phyloP scores from a whole-genome alignment of 495 filamentous ascomycete genomes.

The Chaetomidium leptoderma region DNA sequence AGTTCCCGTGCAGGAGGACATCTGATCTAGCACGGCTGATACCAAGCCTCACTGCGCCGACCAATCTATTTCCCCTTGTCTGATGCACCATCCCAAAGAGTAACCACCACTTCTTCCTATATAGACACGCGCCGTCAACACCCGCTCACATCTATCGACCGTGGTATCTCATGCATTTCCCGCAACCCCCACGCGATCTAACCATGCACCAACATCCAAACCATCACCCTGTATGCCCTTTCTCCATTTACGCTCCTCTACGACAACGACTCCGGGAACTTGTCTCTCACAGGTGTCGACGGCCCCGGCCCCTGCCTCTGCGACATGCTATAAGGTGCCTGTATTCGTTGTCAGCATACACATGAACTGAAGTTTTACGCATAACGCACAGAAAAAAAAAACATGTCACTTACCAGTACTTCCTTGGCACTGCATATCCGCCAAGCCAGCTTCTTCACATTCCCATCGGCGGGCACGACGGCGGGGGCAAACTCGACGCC shows the following conservation, averaged over 20 bases:
- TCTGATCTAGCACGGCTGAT: neutral
- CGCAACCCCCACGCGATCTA: neutral
- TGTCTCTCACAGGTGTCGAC: slow-evolving; percentile 49
- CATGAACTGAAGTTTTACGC: neutral
- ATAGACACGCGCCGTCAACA: neutral
- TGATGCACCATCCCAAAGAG: neutral
- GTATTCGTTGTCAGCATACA: slow-evolving; percentile 16
- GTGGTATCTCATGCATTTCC: slow-evolving; percentile 9
- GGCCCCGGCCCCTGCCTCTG: slow-evolving; percentile 51
- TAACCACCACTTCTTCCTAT: neutral
- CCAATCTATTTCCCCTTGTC: neutral
- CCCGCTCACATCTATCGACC: slow-evolving; percentile 4
- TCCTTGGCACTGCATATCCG: slow-evolving; percentile 92
- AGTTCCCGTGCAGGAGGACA: too few relatives aligned
- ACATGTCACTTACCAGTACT: slow-evolving; percentile 75
- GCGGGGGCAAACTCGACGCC: slow-evolving; percentile 91
- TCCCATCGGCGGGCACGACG: slow-evolving; percentile 90
- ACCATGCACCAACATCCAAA: neutral
- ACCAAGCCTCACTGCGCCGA: neutral
- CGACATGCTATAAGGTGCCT: slow-evolving; percentile 67
- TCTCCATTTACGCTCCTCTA: neutral
- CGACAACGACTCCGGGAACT: slow-evolving; percentile 28
- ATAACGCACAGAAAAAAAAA: slow-evolving; percentile 15
- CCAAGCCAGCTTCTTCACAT: slow-evolving; percentile 87
- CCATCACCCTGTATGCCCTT: slow-evolving; percentile 4